These are phyloP conservation scores for Sporothrix variecibatus DNA, from an alignment of 2,329 filamentous ascomycete species.

Conservation along the genomic window DNA sequence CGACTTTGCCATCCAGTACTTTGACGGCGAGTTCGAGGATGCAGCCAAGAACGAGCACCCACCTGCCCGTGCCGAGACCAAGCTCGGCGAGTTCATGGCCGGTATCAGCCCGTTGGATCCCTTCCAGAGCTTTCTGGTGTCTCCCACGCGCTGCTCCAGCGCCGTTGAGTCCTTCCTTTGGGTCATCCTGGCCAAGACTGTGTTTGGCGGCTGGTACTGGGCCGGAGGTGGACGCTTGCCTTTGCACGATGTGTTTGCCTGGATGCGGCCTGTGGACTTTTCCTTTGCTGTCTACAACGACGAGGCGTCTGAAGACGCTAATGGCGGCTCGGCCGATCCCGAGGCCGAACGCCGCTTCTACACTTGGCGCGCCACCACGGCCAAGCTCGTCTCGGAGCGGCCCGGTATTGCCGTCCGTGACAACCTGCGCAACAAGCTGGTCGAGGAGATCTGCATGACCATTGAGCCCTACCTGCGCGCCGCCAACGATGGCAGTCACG, in stretches of 20 bases:
- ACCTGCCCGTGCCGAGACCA: not conserved
- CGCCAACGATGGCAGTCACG: slow-evolving; percentile 16
- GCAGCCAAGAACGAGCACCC: not conserved
- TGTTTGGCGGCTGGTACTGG: slow-evolving; percentile 27
- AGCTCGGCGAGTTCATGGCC: slow-evolving; percentile 18
- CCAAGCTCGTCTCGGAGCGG: slow-evolving; percentile 19
- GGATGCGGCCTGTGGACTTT: slow-evolving; percentile 22
- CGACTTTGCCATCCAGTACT: slow-evolving; percentile 26
- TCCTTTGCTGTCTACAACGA: slow-evolving; percentile 2
- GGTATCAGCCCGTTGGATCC: slow-evolving; percentile 20
- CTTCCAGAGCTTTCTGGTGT: slow-evolving; percentile 18
- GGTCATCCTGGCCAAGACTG: slow-evolving; percentile 15
- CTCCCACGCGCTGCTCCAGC: slow-evolving; percentile 20
- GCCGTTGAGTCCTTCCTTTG: slow-evolving; percentile 25
- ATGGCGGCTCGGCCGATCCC: not conserved
- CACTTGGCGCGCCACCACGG: slow-evolving; percentile 26
- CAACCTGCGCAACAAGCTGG: slow-evolving; percentile 17
- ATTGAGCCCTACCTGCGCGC: slow-evolving; percentile 20
- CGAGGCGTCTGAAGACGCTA: not conserved
- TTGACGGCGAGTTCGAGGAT: slow-evolving; percentile 10
- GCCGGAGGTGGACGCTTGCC: slow-evolving; percentile 14
- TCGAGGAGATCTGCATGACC: slow-evolving; percentile 20
- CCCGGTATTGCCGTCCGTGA: slow-evolving; percentile 2
- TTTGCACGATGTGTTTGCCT: slow-evolving; percentile 11
- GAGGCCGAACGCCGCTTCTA: slow-evolving; percentile 27